These are phyloP conservation scores for Thecaphora thlaspeos DNA, from an alignment of 1,284 basidiomycete species.

Conservation along the genomic window DNA sequence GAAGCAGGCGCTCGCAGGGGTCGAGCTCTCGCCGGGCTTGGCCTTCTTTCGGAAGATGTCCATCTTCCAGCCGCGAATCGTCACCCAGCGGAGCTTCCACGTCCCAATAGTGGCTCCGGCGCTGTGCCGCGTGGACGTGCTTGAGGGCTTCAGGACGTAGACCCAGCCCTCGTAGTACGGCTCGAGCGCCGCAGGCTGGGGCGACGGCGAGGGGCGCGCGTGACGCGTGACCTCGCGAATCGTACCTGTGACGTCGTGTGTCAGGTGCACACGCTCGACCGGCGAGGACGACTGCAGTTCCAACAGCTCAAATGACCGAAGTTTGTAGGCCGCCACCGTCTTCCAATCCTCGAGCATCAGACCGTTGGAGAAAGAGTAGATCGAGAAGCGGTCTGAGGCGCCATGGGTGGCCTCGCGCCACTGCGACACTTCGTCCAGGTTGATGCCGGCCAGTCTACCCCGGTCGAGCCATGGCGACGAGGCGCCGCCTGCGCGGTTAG, in stretches of 20 bases:
- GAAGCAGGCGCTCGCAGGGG: slow-evolving; percentile 12
- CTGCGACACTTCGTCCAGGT: slow-evolving; percentile 28
- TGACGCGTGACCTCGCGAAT: neutral
- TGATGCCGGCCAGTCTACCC: slow-evolving; percentile 18
- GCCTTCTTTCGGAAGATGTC: slow-evolving; percentile 35
- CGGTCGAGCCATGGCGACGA: neutral
- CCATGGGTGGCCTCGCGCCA: slow-evolving; percentile 24
- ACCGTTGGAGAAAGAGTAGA: slow-evolving; percentile 38
- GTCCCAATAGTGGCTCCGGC: slow-evolving; percentile 11
- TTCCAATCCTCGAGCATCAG: slow-evolving; percentile 42
- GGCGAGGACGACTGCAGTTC: slow-evolving; percentile 38
- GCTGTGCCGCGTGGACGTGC: neutral
- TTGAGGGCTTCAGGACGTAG: slow-evolving; percentile 19
- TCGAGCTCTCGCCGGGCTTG: slow-evolving; percentile 10
- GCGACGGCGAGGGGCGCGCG: neutral
- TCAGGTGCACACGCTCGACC: slow-evolving; percentile 32
- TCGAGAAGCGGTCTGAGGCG: slow-evolving; percentile 21
- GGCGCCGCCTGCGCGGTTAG: neutral
- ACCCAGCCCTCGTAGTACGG: slow-evolving; percentile 45
- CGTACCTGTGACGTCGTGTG: slow-evolving; percentile 8
- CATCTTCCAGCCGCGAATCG: slow-evolving; percentile 32
- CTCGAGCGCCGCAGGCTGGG: slow-evolving; percentile 18
- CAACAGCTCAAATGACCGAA: slow-evolving; percentile 43
- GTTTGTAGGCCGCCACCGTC: slow-evolving; percentile 26
- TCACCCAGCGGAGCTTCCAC: slow-evolving; percentile 46